Percentiles rank a stretch among this genome's conserved stretches.
Evolutionary conservation across 2,329 filamentous ascomycete species (phyloP).

Genomic region (Fusarium staphyleae): DNA sequence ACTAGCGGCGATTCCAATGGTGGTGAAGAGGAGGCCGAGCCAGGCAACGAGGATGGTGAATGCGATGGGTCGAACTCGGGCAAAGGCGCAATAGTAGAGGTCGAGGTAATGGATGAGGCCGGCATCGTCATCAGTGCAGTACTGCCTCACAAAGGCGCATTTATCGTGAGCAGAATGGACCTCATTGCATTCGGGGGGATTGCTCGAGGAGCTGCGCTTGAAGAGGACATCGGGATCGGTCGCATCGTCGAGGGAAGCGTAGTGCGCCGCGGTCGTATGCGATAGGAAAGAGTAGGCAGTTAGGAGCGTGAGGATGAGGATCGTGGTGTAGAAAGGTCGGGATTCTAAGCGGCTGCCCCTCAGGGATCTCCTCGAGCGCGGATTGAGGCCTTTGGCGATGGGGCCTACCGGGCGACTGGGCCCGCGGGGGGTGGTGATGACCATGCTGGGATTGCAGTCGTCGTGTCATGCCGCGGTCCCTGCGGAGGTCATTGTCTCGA

Average conservation of each 20-base stretch:
- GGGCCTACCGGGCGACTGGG: constrained; percentile 8
- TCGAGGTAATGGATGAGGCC: constrained; percentile 88
- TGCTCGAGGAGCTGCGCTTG: constrained; percentile 38
- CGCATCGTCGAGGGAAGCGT: constrained; percentile 11
- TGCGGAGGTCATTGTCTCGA: constrained; percentile 19
- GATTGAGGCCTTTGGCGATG: constrained; percentile 10
- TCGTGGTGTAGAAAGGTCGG: constrained; percentile 58
- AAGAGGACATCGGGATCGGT: constrained; percentile 29
- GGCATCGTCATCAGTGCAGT: constrained; percentile 89
- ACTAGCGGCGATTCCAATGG: constrained; percentile 95
- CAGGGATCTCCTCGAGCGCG: constrained; percentile 16
- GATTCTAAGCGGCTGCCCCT: constrained; percentile 51
- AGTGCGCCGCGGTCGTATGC: constrained; percentile 30
- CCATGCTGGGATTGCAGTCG: constrained; percentile 28
- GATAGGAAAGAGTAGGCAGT: constrained; percentile 54
- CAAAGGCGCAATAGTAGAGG: constrained; percentile 86
- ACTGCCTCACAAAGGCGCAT: constrained; percentile 82
- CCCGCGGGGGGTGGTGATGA: constrained; percentile 17
- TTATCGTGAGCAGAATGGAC: constrained; percentile 81
- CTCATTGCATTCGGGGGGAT: constrained; percentile 70
- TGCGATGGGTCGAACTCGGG: constrained; percentile 73
- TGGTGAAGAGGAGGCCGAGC: constrained; percentile 91
- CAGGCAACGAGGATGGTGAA: constrained; percentile 81
- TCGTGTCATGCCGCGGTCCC: constrained; percentile 37
- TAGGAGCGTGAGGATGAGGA: constrained; percentile 56